Base-by-base conservation (phyloP, 1,284 basidiomycete genomes). In the Flammula alnicola region DNA sequence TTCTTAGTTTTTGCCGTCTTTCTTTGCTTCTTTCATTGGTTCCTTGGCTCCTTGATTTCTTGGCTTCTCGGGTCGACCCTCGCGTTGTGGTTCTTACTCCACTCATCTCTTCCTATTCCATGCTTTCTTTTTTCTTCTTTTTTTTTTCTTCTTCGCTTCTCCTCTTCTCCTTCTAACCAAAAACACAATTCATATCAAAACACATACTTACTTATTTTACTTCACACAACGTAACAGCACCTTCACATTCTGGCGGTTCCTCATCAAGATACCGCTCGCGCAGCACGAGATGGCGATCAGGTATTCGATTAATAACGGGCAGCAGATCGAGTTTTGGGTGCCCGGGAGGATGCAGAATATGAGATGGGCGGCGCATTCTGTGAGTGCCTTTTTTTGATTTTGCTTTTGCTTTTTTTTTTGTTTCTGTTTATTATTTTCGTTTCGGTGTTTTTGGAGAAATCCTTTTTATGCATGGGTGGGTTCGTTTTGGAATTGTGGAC, bases 241-340 rank as follows among this genome's bases (percentile, higher is more conserved):
- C 0, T 93, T 81, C 64, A 93, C 92, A 1, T 99, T 99, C 73
- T 98, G 94, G 92, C 80, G 97, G 46, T 98, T 98, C 75, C 80
- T 89, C 66, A 83, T 98, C 47, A 83, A 89, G 58, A 79, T 99
- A 47, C 93, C 92, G 4, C 68, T 98, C 6, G 77, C 79, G 4
- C 69, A 77, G 6, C 71, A 76, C 29, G 92, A 96, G 71, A 91
- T 93, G 78, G 72, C 77, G n/a, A 79, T 97, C 38, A 77, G 74
- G 45, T 98, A 98, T 64, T 78, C 78, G 37, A 76, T 95, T 56
- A 95, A 95, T 62, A 71, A 81, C 19, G 91, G 95, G 0, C 85
- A 88, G 46, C 78, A 83, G 47, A 75, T 93, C 50, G 79, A 82
- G 32, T 99, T 99, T 68, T 86, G 83, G 62, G 86, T 98, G 10